Evolutionary conservation across 139 green algal genomes (phyloP).

Genomic region (Asterochloris erici): DNA sequence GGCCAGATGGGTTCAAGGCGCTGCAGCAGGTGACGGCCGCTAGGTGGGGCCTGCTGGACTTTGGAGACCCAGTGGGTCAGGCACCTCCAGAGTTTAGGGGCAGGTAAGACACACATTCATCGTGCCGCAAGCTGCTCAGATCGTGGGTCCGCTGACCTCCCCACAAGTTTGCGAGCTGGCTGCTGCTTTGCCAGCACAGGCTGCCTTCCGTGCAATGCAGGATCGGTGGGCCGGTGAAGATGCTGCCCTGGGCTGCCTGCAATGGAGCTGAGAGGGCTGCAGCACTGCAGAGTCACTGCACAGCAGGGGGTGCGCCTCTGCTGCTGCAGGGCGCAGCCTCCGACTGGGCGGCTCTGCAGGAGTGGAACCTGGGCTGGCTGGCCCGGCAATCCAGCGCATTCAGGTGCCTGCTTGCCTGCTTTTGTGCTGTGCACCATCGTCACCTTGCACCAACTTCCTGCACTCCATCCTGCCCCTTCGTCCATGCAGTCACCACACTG

Average conservation of each 20-base stretch:
- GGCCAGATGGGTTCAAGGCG: too few species aligned
- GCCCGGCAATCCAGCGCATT: slow-evolving; percentile 5
- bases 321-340: slow-evolving; percentile 25
- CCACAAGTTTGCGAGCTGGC: not conserved
- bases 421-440: not conserved
- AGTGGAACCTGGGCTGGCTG: slow-evolving; percentile 31
- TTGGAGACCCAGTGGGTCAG: too few species aligned
- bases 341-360: slow-evolving; percentile 24
- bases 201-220: not conserved
- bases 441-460: too few species aligned
- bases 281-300: not conserved
- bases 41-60: too few species aligned
- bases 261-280: not conserved
- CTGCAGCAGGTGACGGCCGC: too few species aligned
- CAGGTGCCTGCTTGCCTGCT: slow-evolving; percentile 1
- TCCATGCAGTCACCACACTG: not conserved
- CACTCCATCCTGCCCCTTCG: not conserved
- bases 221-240: not conserved
- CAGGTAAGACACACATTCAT: too few species aligned
- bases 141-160: not conserved
- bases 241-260: not conserved
- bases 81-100: too few species aligned
- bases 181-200: not conserved
- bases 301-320: slow-evolving; percentile 16
- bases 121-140: too few species aligned